Percentiles rank a stretch among this genome's conserved stretches.
Conservation (phyloP, 176 grass and related monocot species). For the Hsuehochloa calcarea region DNA sequence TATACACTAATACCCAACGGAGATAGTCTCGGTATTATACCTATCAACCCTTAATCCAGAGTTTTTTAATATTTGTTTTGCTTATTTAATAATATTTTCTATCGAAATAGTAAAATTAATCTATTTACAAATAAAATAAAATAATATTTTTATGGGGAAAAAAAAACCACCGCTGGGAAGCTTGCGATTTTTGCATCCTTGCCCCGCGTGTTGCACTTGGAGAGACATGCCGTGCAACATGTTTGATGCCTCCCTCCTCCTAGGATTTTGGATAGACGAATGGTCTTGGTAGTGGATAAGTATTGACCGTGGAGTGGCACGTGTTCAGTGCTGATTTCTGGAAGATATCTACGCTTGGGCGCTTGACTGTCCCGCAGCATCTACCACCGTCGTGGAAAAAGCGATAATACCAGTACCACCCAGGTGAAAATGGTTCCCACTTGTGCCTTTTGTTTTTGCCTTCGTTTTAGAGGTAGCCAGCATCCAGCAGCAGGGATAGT, state of each 20-base stretch:
- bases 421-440: not conserved
- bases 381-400: not conserved
- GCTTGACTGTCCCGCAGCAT: not conserved
- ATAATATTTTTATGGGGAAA: no score
- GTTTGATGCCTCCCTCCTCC: not conserved
- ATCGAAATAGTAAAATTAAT: no score
- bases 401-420: not conserved
- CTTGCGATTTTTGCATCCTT: not conserved
- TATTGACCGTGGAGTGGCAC: conserved; percentile 6
- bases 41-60: no score
- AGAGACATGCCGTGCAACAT: not conserved
- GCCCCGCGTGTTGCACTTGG: no score
- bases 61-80: no score
- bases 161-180: no score
- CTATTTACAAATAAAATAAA: no score
- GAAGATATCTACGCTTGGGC: not conserved
- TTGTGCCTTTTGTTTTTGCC: not conserved
- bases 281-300: not conserved
- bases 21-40: no score
- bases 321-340: not conserved
- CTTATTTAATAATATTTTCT: no score
- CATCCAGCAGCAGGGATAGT: no score
- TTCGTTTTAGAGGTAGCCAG: not conserved
- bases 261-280: not conserved
- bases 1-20: no score